Base-by-base conservation (phyloP, 2,329 filamentous ascomycete species). In the Pleurostoma richardsiae region DNA sequence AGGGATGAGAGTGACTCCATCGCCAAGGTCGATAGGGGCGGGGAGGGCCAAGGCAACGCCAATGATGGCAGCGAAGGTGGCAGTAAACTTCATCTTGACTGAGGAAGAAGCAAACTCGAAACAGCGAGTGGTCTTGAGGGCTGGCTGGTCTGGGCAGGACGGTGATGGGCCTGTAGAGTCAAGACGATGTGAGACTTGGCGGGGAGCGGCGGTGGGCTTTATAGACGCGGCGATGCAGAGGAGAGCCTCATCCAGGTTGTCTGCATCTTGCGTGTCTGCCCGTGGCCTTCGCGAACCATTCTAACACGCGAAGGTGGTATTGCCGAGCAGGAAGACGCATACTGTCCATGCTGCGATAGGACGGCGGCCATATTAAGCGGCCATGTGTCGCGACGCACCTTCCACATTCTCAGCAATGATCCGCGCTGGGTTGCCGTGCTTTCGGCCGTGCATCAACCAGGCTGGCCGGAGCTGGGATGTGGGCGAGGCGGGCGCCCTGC, bases 1-100 rank as follows among this genome's bases (percentile, higher is more conserved):
- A 42, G 65, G 68, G 30, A 63, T 57, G 29, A 66, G 64, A 11
- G 65, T 69, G 36, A 72, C 67, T 31, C 74, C 76, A 29, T 72
- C 71, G 33, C 72, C 74, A 33, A 73, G 43, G 42, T 66, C 68
- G 46, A 64, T 56, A 45, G 64, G 63, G 44, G 70, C 67, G 48
- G 71, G 51, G 30, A 55, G 43, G 29, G 27, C 68, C 46, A 63
- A 55, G 47, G 65, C 64, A 44, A 70, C 68, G 48, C 72, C 45
- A 30, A 54, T 40, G 33, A 53, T 46, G 47, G 47, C 52, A 19
- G 51, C 48, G 29, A 52, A 36, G 33, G 62, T 30, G 39, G 44
- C 11, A 30, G 44, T 46, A 30, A 46, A 41, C 30, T 39, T 46
- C 44, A 46, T 46, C 39, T 46, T 46, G 44, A 28, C 8, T 36